Evolutionary conservation across 23 red algal species (phyloP), one percentile per base, ranked within the genome.

Genomic region (Rhodosorus marinus): DNA sequence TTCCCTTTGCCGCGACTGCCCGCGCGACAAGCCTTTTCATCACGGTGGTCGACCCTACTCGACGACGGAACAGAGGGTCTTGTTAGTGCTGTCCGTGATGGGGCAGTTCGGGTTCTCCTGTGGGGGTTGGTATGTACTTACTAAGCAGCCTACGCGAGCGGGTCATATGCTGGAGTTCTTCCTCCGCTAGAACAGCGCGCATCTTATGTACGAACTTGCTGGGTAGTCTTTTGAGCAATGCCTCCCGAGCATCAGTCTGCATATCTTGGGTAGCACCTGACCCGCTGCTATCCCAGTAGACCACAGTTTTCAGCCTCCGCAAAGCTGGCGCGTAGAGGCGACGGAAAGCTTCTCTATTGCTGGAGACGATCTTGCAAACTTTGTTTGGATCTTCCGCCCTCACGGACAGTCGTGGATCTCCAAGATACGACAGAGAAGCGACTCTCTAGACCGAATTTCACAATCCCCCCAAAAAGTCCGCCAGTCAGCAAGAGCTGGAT

Each of bases 341-440:
- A 17, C 76, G 51, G 55, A 70, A 80, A 3, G 31, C 40, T 22
- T 30, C 30, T 3, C 58, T 6, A 48, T 80, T 80, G 27, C 59
- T 55, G 4, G 19, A 43, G 3, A 56, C 52, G 2, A 56, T 15
- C 52, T 24, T 15, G 52, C 24, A 15, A 8, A 72, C 65, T 61
- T 82, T 82, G 23, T 55, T 57, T 24, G 24, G 31, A 26, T 51
- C 66, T 50, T 82, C 76, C 19, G 69, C 56, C 43, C 57, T 31
- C 15, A 56, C 52, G 31, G 54, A 30, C 41, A 35, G 60, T 33
- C 76, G 76, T 32, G 74, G 51, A 36, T 82, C 76, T 14, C 53
- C 64, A 2, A 56, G 55, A 34, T 82, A 82, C 0, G 76, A 82
- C 14, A 82, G 65, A 6, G 53, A 49, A 7, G 76, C 76, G 1